Percentiles rank a stretch among this genome's conserved stretches.
Evolutionary conservation across 106 monocot genomes (phyloP).

Genomic region (Allium cepa): DNA sequence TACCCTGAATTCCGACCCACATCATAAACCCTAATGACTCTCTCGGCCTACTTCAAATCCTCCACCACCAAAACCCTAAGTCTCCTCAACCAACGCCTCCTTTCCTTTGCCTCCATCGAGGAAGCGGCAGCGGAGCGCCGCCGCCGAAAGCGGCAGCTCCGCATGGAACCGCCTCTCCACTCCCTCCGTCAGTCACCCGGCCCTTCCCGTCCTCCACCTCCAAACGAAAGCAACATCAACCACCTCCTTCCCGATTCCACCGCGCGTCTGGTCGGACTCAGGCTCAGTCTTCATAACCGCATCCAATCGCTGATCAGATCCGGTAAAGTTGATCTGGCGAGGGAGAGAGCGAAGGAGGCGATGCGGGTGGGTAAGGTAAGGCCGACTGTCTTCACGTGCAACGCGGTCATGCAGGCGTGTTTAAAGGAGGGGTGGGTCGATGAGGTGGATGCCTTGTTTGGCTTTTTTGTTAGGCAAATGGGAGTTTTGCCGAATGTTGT

Average conservation of each 20-base stretch:
- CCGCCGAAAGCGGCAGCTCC: slow-evolving; percentile 78
- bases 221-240: slow-evolving; percentile 29
- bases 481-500: slow-evolving; percentile 85
- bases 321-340: slow-evolving; percentile 75
- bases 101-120: slow-evolving; percentile 87
- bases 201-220: slow-evolving; percentile 62
- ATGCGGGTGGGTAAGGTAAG: slow-evolving; percentile 47
- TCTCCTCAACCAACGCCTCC: slow-evolving; percentile 16
- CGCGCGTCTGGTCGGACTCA: slow-evolving; percentile 78
- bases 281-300: slow-evolving; percentile 90
- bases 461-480: slow-evolving; percentile 73
- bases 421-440: slow-evolving; percentile 49
- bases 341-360: slow-evolving; percentile 51
- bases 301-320: slow-evolving; percentile 82
- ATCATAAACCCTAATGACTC: neutral
- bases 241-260: slow-evolving; percentile 74
- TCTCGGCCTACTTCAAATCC: slow-evolving; percentile 1
- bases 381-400: slow-evolving; percentile 98
- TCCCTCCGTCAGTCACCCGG: slow-evolving; percentile 49
- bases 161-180: slow-evolving; percentile 82
- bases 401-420: slow-evolving; percentile 74
- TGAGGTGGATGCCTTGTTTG: slow-evolving; percentile 59
- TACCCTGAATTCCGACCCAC: too few relatives aligned
- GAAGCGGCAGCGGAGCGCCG: slow-evolving; percentile 92
- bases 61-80: neutral